These are phyloP conservation scores for Phyllosticta citriasiana DNA, from an alignment of 2,329 filamentous ascomycete species.

Conservation along the genomic window DNA sequence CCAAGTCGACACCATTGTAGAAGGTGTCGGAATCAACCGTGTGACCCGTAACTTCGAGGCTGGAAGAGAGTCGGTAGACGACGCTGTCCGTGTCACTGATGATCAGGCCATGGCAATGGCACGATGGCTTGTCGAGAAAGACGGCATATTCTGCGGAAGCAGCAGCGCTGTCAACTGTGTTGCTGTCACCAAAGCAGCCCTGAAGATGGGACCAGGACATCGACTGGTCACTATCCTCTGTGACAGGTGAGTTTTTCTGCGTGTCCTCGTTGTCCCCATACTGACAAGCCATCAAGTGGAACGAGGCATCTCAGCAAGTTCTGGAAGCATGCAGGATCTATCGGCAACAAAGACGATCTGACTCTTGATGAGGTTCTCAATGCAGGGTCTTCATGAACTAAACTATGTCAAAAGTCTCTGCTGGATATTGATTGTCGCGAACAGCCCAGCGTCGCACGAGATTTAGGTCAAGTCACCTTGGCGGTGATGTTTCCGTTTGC, in stretches of 20 bases:
- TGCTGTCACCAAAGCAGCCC: constrained; percentile 60
- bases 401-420: neutral
- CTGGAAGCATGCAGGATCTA: constrained; percentile 62
- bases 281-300: constrained; percentile 35
- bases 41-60: constrained; percentile 90
- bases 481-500: too few relatives aligned
- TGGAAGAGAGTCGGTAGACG: constrained; percentile 76
- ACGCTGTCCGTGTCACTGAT: constrained; percentile 82
- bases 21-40: constrained; percentile 91
- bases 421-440: neutral
- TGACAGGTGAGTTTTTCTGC: constrained; percentile 40
- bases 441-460: neutral
- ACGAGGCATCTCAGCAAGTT: constrained; percentile 75
- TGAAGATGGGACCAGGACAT: constrained; percentile 50
- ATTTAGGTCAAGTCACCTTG: too few relatives aligned
- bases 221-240: constrained; percentile 74
- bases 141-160: constrained; percentile 89
- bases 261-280: neutral
- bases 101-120: constrained; percentile 87
- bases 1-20: constrained; percentile 92
- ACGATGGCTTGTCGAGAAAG: constrained; percentile 89
- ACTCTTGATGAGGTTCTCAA: constrained; percentile 49
- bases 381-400: neutral
- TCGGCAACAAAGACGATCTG: constrained; percentile 43
- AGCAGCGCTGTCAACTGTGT: constrained; percentile 96